Base-by-base conservation (phyloP, 495 filamentous ascomycete genomes). In the Podospora anserina region DNA sequence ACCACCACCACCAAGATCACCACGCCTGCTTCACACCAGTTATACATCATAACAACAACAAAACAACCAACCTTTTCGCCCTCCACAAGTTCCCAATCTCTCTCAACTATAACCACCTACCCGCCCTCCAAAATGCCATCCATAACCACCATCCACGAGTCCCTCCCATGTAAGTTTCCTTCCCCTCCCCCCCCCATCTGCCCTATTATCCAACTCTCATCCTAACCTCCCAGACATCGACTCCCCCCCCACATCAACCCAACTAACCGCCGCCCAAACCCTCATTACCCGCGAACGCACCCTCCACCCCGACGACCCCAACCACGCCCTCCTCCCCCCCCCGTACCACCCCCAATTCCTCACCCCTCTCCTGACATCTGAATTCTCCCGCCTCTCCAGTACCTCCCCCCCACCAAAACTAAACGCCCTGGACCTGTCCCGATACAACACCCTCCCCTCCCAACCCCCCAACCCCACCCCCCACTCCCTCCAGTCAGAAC, bases 101-200 rank as follows among this genome's bases (percentile, higher is more conserved):
- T 16, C 53, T 19, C 39, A 62, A 30, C 3, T 32, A 5, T 16
- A 18, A 15, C 18, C 60, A 64, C 26, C 64, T 32, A 56, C 60
- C 5, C 7, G 61, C 23, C 61, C 32, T 60, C 57, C 69, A 79
- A 68, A 32, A 91, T 92, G 89, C 84, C 91, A 66, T 83, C 92
- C 64, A 89, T 91, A 67, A 87, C 85, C 62, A 86, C 87, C 70
- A 84, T 86, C 56, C 90, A 94, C 80, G 92, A 96, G 75, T 96
- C 92, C 16, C 88, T 96, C 18, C 92, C 92, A 23, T 96, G 92
- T 93, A 88, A 34, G 78, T n/a, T 55, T 39, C 19, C n/a, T 19
- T 58, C 23, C 15, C 34, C 49, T 30, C 68, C 63, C 56, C 59
- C 32, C 66, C 30, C 39, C n/a, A 18, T 49, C 26, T 23, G 23